phyloP scores from a whole-genome alignment of 345 rosid species.

The Populus euphratica region DNA sequence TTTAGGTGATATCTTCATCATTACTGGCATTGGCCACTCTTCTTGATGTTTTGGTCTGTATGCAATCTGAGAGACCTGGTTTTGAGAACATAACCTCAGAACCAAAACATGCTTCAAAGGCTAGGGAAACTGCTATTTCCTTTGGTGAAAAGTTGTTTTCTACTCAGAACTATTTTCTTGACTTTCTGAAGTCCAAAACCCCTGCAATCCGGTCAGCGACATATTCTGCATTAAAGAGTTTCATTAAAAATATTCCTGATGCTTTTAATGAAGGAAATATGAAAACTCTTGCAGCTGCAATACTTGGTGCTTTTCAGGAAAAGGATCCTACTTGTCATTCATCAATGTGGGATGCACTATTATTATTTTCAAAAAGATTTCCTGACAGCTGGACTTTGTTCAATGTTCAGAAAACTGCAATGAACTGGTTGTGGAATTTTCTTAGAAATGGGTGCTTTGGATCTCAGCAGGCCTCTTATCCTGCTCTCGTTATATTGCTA shows the following conservation, averaged over 20 bases:
- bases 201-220: slow-evolving; percentile 77
- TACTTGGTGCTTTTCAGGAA: slow-evolving; percentile 88
- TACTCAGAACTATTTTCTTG: slow-evolving; percentile 64
- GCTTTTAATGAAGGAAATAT: slow-evolving; percentile 59
- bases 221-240: slow-evolving; percentile 65
- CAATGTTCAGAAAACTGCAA: slow-evolving; percentile 63
- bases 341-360: slow-evolving; percentile 85
- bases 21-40: slow-evolving; percentile 81
- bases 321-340: slow-evolving; percentile 81
- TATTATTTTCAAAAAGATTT: slow-evolving; percentile 68
- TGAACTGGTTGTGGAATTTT: slow-evolving; percentile 70
- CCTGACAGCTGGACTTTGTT: slow-evolving; percentile 70
- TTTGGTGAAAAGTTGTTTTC: slow-evolving; percentile 77
- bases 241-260: slow-evolving; percentile 64
- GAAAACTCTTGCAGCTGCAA: slow-evolving; percentile 54
- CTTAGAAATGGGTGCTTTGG: slow-evolving; percentile 84
- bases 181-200: slow-evolving; percentile 66
- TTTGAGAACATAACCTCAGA: slow-evolving; percentile 51
- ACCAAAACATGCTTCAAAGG: slow-evolving; percentile 68
- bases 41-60: slow-evolving; percentile 63
- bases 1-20: slow-evolving; percentile 80
- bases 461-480: slow-evolving; percentile 85
- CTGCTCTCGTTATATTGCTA: slow-evolving; percentile 71
- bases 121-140: slow-evolving; percentile 61
- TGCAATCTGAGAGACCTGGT: slow-evolving; percentile 52